Base-by-base conservation (phyloP, 2,329 filamentous ascomycete species). In the Phoma sp. region DNA sequence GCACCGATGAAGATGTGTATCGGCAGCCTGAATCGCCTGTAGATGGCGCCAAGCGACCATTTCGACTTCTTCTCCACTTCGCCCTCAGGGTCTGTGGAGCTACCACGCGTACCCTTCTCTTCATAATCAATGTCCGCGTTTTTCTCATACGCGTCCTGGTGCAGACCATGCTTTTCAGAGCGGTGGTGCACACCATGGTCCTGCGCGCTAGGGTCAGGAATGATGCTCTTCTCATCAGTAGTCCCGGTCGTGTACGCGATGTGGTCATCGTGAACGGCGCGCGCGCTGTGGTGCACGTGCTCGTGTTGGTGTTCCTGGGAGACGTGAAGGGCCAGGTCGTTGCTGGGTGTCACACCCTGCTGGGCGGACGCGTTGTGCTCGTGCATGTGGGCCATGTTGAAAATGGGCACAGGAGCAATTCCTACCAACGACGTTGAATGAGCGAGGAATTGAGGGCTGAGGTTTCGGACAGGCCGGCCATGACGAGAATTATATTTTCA, bases 1-100 rank as follows among this genome's bases (percentile, higher is more conserved):
- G 78, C 61, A 47, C 77, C 78, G 65, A 82, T 61, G 68, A 79
- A 63, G 61, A 76, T 63, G 57, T 76, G 72, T 59, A 75, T 54
- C 38, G 63, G 62, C 52, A 79, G 72, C 35, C 79, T 77, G 61
- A 78, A 78, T 51, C 75, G 77, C 58, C 73, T 70, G 59, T 66
- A 66, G 4, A 68, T 46, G 4, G 53, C 53, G 35, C 53, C 52
- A 10, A 32, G 30, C 9, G 61, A 64, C 39, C 59, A 68, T 49
- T 60, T 60, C 24, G 39, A 51, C 58, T 65, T 68, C 54, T 55
- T 62, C 48, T 65, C 63, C n/a, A 44, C 41, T 13, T 62, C 64
- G 36, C 48, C 18, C 30, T 57, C 49, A 37, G 48, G 63, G 38
- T 66, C 59, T 43, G 47, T 64, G 37, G 57, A 69, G 57, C 72